These are phyloP conservation scores for Brassica incana DNA, from an alignment of 345 rosid genomes.

Conservation along the genomic window DNA sequence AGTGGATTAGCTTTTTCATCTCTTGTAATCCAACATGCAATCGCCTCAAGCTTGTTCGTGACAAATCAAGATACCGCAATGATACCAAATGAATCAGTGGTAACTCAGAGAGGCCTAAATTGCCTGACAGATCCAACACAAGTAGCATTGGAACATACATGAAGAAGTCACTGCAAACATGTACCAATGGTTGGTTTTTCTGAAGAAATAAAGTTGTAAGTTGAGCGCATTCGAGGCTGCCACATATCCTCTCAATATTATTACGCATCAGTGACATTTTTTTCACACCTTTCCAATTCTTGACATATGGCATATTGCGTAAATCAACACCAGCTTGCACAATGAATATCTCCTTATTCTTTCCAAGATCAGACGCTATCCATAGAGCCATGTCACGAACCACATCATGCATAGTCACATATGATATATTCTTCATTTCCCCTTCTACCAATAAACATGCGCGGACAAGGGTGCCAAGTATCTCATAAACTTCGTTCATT, in stretches of 20 bases:
- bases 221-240: background rate
- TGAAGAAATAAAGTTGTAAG: conserved; percentile 1
- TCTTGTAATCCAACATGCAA: background rate
- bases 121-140: conserved; percentile 1
- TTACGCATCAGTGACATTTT: background rate
- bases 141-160: background rate
- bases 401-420: conserved; percentile 4
- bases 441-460: background rate
- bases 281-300: background rate
- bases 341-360: background rate
- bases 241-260: background rate
- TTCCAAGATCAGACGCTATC: background rate
- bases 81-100: background rate
- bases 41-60: background rate
- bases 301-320: background rate
- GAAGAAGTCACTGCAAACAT: background rate
- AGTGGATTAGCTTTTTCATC: background rate
- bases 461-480: conserved; percentile 5
- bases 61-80: background rate
- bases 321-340: background rate
- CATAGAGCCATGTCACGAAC: background rate
- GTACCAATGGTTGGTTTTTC: background rate
- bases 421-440: background rate
- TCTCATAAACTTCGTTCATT: background rate
- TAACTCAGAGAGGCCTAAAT: background rate